Evolutionary conservation across 768 basidiomycete genomes (phyloP), one percentile per base, ranked within the genome.

Genomic region (Tylopilus rubrobrunneus): DNA sequence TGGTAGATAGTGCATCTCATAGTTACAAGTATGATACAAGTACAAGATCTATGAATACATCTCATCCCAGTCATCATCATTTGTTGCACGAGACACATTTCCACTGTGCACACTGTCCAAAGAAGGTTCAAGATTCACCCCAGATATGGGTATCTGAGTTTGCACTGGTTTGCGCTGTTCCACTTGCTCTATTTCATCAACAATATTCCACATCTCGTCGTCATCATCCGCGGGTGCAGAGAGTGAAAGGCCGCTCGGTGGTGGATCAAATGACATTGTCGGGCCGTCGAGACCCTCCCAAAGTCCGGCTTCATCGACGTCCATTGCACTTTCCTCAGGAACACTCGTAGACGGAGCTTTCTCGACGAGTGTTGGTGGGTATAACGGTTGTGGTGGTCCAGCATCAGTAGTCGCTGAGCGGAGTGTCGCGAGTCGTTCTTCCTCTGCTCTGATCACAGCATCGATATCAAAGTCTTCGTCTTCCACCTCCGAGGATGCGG

Each of bases 141-240:
- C 57, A 27, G 69, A 63, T 40, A 66, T 47, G 54, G 68, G 62
- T 56, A 64, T 58, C 37, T 56, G 63, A 8, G 45, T 34, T 36
- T 52, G 37, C 45, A 33, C 19, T 14, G 37, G 27, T 44, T 46
- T 58, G 6, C 53, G 52, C 42, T 40, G 54, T 28, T 52, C 52
- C 17, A 43, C 61, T 55, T 55, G 64, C 66, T 82, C 84, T 33
- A 83, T 69, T 63, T 87, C 82, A 39, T 78, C 63, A 49, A 89
- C 71, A 40, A 86, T 74, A 58, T 84, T 79, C 84, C 90, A 90
- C 78, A 89, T 80, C 7, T 88, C 87, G 40, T 82, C 81, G 33
- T 87, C 84, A 7, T 81, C 79, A 15, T 71, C 66, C 23, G 36
- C 51, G 2, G 49, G 48, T 39, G 31, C 34, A 43, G 57, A 34